phyloP scores from a whole-genome alignment of 192 early-diverging fungal species.

The Irineochytrium annulatum region DNA sequence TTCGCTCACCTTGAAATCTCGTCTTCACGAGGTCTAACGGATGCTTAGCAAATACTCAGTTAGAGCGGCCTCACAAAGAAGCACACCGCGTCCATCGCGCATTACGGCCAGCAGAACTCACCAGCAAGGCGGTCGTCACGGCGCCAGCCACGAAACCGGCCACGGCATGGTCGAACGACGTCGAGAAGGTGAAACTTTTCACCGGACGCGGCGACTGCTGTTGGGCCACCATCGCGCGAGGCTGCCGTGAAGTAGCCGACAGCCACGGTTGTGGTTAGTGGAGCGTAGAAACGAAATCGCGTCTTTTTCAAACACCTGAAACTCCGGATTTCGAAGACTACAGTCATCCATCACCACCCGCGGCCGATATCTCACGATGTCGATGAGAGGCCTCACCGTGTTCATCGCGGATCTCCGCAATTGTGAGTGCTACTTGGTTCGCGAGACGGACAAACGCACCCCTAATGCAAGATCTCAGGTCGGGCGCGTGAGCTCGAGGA shows the following conservation, averaged over 20 bases:
- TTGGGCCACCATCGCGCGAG: too few relatives aligned
- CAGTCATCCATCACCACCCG: too few relatives aligned
- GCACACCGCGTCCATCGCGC: too few relatives aligned
- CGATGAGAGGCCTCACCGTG: constrained; percentile 89
- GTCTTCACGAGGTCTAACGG: constrained; percentile 96
- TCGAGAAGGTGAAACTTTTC: constrained; percentile 10
- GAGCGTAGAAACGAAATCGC: too few relatives aligned
- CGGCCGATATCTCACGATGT: too few relatives aligned
- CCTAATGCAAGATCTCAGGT: constrained; percentile 47
- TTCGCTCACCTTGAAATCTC: constrained; percentile 12
- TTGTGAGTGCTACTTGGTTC: constrained; percentile 59
- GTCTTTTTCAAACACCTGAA: too few relatives aligned
- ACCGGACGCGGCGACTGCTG: too few relatives aligned
- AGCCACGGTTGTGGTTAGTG: too few relatives aligned
- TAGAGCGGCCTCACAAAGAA: too few relatives aligned
- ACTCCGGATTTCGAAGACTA: too few relatives aligned
- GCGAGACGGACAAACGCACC: background rate
- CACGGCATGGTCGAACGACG: constrained; percentile 71
- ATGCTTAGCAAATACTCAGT: too few relatives aligned
- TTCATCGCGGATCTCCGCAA: constrained; percentile 98
- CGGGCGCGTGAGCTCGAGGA: constrained; percentile 95
- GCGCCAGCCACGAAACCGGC: constrained; percentile 85
- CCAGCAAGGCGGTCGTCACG: constrained; percentile 73
- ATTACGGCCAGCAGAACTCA: constrained; percentile 38
- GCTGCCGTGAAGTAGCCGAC: too few relatives aligned